Evolutionary conservation across 2,329 filamentous ascomycete species (phyloP), one percentile per base, ranked within the genome.

Genomic region (Aspergillus jensenii): DNA sequence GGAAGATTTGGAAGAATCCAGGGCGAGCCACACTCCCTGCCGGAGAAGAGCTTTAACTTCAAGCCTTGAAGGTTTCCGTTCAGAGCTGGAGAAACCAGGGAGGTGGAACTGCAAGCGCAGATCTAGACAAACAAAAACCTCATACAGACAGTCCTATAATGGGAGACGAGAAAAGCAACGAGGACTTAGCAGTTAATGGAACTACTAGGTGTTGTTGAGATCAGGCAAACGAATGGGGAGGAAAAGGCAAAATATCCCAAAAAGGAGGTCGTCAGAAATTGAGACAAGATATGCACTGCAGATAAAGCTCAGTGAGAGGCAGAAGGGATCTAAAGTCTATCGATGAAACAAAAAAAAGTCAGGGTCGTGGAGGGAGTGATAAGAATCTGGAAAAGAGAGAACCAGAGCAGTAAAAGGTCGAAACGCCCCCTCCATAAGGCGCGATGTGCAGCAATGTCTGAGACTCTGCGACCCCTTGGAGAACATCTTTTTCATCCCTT

Each of bases 11-110:
- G 27, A 46, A 56, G 39, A 40, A 31, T 61, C 61, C 64, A 61
- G 65, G 59, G 58, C 49, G 50, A 53, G 39, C 33, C 49, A 35
- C 55, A 35, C 41, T 59, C 64, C 64, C 64, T 66, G 58, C 62
- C 59, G 62, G 56, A 56, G 33, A 46, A 59, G 21, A 21, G 21
- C 21, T 62, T 44, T 31, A 43, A 11, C 27, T 31, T 31, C 27
- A 31, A 9, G 27, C 27, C 27, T 31, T 31, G 27, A 31, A 31
- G 27, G 27, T 31, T 31, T 3, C 27, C 27, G 27, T 31, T 31
- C 9, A 9, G 27, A 31, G 27, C 56, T 61, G 59, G 39, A 56
- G 43, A 55, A 60, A 67, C 59, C 61, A 58, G 56, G 57, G 52
- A 52, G 48, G 33, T 51, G 52, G 49, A 48, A 56, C 23, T 43